A percentile compares a stretch with the other conserved stretches of the same genome.
Evolutionary conservation across 371 early-diverging fungal genomes (phyloP).

Genomic region (Circinella umbellata): DNA sequence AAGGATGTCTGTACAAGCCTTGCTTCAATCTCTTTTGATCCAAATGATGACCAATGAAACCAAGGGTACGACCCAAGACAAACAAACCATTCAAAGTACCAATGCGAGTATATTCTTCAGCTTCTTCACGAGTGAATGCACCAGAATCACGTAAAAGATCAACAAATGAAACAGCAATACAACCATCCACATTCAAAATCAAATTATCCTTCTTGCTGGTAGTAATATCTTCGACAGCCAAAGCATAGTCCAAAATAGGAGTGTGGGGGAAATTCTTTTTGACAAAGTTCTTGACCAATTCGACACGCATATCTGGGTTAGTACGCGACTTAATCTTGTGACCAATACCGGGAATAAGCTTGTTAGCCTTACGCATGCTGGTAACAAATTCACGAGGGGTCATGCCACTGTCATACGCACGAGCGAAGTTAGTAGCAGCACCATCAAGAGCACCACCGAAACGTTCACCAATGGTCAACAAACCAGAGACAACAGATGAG

Average conservation of each 20-base stretch:
- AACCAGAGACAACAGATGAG: conserved; percentile 92
- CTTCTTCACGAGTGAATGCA: conserved; percentile 93
- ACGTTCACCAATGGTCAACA: conserved; percentile 95
- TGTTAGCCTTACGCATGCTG: conserved; percentile 90
- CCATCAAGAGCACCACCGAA: conserved; percentile 98
- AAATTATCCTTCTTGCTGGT: conserved; percentile 98
- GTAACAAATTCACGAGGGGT: conserved; percentile 92
- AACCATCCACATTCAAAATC: conserved; percentile 98
- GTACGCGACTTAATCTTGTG: conserved; percentile 99
- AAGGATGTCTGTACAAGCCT: conserved; percentile 96
- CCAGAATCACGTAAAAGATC: conserved; percentile 92
- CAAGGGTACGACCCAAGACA: conserved; percentile 94
- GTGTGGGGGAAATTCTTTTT: conserved; percentile 87
- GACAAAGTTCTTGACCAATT: conserved; percentile 93
- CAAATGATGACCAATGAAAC: conserved; percentile 96
- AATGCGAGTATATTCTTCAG: conserved; percentile 95
- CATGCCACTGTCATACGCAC: conserved; percentile 88
- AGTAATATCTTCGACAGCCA: conserved; percentile 94
- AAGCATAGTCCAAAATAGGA: conserved; percentile 91
- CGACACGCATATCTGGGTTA: conserved; percentile 97
- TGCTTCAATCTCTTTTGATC: conserved; percentile 99
- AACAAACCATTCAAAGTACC: conserved; percentile 97
- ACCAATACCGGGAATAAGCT: conserved; percentile 95
- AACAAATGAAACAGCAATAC: conserved; percentile 94
- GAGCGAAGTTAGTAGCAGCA: conserved; percentile 89